Evolutionary conservation across 2,329 filamentous ascomycete species (phyloP).

Genomic region (Mycosphaerelloides madeirae): DNA sequence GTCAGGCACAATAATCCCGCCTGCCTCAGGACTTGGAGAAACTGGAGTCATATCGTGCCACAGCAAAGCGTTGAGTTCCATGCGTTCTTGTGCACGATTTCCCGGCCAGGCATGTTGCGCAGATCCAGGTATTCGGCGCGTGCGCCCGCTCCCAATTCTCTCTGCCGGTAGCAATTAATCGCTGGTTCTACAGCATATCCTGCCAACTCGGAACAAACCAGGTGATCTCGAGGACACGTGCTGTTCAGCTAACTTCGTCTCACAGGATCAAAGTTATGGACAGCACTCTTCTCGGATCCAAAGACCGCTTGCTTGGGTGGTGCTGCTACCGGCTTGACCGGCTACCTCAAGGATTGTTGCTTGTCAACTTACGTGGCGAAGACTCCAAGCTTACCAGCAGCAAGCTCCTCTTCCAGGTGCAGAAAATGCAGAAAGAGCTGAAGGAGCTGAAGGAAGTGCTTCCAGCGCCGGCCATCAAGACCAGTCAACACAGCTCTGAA

Average conservation of each 20-base stretch:
- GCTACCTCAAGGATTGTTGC: slow-evolving; percentile 67
- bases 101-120: neutral
- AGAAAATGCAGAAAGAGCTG: no score
- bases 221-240: neutral
- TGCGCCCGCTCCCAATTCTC: no score
- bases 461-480: no score
- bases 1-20: no score
- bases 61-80: slow-evolving; percentile 10
- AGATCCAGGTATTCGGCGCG: neutral
- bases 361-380: slow-evolving; percentile 69
- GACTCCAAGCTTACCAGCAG: slow-evolving; percentile 63
- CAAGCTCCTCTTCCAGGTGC: slow-evolving; percentile 57
- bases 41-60: no score
- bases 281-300: slow-evolving; percentile 63
- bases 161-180: neutral
- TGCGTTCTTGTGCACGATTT: neutral
- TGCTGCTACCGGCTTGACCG: slow-evolving; percentile 81
- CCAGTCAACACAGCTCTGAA: no score
- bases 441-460: no score
- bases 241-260: neutral
- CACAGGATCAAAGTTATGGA: slow-evolving; percentile 77
- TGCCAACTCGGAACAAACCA: no score
- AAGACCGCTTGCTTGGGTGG: slow-evolving; percentile 79
- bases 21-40: no score
- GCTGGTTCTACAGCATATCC: neutral